Conservation (phyloP, 306 rosid genomes). For the Styphnolobium japonicum region DNA sequence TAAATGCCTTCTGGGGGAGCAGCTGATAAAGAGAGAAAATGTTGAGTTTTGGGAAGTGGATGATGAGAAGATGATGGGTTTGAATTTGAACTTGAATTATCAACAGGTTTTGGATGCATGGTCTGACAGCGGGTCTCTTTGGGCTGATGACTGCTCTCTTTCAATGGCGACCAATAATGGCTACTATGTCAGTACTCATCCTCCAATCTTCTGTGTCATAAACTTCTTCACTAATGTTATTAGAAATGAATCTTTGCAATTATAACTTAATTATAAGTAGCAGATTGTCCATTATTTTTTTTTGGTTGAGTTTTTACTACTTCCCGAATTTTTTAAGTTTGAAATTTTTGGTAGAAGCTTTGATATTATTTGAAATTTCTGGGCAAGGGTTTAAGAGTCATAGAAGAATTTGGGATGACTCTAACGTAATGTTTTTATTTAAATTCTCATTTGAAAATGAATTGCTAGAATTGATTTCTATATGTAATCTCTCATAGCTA, state of each 20-base stretch:
- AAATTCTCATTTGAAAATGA: neutral
- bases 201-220: neutral
- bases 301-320: neutral
- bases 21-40: slow-evolving; percentile 45
- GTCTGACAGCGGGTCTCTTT: slow-evolving; percentile 72
- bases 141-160: slow-evolving; percentile 60
- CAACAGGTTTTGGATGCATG: slow-evolving; percentile 83
- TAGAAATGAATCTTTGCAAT: neutral
- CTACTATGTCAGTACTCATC: slow-evolving; percentile 54
- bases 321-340: no score
- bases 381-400: neutral
- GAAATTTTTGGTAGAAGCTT: neutral
- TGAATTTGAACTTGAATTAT: slow-evolving; percentile 80
- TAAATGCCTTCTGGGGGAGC: neutral
- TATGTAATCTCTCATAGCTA: no score
- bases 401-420: neutral
- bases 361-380: neutral
- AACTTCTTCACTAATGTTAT: neutral
- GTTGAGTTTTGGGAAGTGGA: slow-evolving; percentile 52
- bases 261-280: neutral
- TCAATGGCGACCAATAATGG: no score
- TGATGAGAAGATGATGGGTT: slow-evolving; percentile 36
- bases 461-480: neutral
- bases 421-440: neutral
- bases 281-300: neutral